These are phyloP conservation scores for Wallacemonas sp. DNA, from an alignment of 208 protist species.

Conservation along the genomic window DNA sequence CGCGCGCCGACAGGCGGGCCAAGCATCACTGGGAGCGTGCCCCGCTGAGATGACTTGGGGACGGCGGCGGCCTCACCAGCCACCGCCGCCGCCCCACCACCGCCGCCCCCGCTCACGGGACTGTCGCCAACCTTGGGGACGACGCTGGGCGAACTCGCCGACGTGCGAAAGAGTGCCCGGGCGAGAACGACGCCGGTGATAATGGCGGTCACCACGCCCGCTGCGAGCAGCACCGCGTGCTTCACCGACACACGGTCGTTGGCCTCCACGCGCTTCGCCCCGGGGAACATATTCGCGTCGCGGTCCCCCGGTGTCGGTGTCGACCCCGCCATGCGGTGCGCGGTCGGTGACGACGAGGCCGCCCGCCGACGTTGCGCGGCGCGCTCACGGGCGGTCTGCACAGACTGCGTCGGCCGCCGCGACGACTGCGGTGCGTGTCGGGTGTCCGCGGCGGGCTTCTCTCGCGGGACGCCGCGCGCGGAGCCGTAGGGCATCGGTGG, in stretches of 20 bases:
- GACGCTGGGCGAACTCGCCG: neutral
- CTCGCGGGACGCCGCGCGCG: conserved; percentile 9
- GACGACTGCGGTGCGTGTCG: conserved; percentile 21
- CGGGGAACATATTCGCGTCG: conserved; percentile 29
- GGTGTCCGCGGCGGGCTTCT: conserved; percentile 10
- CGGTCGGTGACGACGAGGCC: conserved; percentile 20
- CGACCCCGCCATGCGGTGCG: conserved; percentile 10
- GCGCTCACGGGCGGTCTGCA: conserved; percentile 33
- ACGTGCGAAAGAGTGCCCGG: conserved; percentile 13
- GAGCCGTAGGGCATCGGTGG: neutral
- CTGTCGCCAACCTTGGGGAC: conserved; percentile 15
- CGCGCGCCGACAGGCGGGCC: conserved; percentile 10
- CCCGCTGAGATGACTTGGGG: neutral
- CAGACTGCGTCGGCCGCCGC: conserved; percentile 33
- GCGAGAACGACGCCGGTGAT: conserved; percentile 21
- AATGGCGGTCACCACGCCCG: conserved; percentile 20
- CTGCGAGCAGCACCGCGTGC: conserved; percentile 17
- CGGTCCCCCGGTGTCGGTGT: neutral
- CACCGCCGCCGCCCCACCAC: conserved; percentile 17
- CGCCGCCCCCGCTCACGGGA: conserved; percentile 6
- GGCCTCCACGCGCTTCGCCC: conserved; percentile 31
- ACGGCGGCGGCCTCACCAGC: neutral
- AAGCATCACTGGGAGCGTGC: conserved; percentile 6
- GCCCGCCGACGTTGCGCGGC: conserved; percentile 27
- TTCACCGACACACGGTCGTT: conserved; percentile 32